Conservation (phyloP, 2,329 filamentous ascomycete genomes). For the Penicillium sp. region DNA sequence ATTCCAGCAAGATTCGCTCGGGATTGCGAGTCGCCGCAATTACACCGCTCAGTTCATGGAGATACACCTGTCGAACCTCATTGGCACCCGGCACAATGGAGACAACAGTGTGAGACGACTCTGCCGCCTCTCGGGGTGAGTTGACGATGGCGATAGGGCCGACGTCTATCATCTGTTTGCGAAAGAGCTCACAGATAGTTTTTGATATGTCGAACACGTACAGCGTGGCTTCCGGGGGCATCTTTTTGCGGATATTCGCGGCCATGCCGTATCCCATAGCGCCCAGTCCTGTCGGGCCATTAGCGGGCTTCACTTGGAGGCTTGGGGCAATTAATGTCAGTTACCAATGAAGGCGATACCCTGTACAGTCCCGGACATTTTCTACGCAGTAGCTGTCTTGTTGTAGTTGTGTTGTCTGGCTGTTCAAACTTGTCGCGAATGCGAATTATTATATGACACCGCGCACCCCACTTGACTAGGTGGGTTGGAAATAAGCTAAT, state of each 20-base stretch:
- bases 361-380: background rate
- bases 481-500: too few species aligned
- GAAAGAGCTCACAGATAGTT: background rate
- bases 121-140: background rate
- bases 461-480: too few species aligned
- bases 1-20: background rate
- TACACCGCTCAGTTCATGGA: background rate
- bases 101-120: background rate
- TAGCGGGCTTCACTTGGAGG: background rate
- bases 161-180: background rate
- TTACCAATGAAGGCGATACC: background rate
- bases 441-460: too few species aligned
- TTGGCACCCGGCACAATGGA: background rate
- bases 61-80: background rate
- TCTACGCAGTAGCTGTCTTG: too few species aligned
- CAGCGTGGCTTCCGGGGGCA: background rate
- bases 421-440: too few species aligned
- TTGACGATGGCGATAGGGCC: background rate
- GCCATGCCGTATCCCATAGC: background rate
- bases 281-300: background rate
- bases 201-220: background rate
- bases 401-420: too few species aligned
- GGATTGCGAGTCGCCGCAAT: background rate
- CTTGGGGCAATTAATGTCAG: background rate
- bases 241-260: background rate